These are phyloP conservation scores for Trichoderma asperelloides DNA, from an alignment of 495 filamentous ascomycete genomes.

Conservation along the genomic window DNA sequence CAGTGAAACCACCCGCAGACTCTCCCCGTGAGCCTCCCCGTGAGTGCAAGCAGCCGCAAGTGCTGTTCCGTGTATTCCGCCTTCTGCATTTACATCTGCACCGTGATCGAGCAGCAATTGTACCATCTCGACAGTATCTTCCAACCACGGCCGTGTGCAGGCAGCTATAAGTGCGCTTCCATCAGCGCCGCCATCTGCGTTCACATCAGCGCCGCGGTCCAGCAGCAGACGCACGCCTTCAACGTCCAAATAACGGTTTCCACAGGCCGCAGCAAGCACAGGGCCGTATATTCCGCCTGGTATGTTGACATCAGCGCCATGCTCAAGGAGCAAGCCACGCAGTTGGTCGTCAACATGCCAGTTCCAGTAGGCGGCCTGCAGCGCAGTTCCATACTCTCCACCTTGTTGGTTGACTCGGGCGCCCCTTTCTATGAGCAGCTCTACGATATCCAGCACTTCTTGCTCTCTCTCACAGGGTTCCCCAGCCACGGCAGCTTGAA, in stretches of 20 bases:
- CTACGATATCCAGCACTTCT: conserved; percentile 6
- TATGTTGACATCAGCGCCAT: conserved; percentile 21
- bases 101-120: too few relatives aligned
- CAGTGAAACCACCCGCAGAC: not conserved
- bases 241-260: not conserved
- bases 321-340: conserved; percentile 18
- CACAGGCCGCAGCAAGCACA: not conserved
- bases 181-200: not conserved
- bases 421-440: conserved; percentile 19
- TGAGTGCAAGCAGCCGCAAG: not conserved
- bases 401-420: conserved; percentile 23
- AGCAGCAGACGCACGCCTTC: not conserved
- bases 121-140: not conserved
- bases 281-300: not conserved
- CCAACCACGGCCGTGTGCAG: not conserved
- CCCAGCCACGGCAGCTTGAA: conserved; percentile 14
- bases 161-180: not conserved
- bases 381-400: conserved; percentile 18
- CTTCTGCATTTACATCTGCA: not conserved
- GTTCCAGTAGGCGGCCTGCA: conserved; percentile 20
- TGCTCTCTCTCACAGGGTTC: conserved; percentile 8
- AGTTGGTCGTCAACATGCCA: conserved; percentile 7
- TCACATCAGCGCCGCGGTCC: not conserved
- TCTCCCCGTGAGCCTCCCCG: too few relatives aligned
- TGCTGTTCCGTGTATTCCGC: not conserved